Base-by-base conservation (phyloP, 2,329 filamentous ascomycete species). In the Trichoderma pleuroti region DNA sequence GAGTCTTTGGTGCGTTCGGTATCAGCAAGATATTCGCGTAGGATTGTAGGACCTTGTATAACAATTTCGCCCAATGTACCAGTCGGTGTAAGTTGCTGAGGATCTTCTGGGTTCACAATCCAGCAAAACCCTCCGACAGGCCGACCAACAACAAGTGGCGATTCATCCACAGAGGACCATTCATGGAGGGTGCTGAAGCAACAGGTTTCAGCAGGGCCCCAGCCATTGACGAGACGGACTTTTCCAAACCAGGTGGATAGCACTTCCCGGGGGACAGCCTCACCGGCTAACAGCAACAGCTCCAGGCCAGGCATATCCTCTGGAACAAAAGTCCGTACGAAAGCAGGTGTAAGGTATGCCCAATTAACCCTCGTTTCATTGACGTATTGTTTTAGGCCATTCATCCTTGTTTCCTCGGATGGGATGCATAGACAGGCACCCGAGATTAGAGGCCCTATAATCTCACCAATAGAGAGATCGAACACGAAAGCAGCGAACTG, bases 1-100 rank as follows among this genome's bases (percentile, higher is more conserved):
- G 81, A 81, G 24, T 80, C 81, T 11, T 79, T 79, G 0, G 86
- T 88, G 14, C 63, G 65, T 18, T 60, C 42, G 7, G 26, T 2
- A n/a, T 78, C 74, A 63, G 85, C 82, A 21, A 86, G 75, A 68
- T 87, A 88, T 36, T 85, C 84, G 46, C 82, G 78, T 30, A 82
- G 83, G 14, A 88, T 81, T 3, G 82, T 80, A 1, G 84, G 85
- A 0, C 82, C 82, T 66, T 80, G 79, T 42, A 84, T 72, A 4
- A 80, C 72, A 18, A 81, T 72, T 68, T 82, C 80, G 4, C 78
- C 78, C 7, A 76, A 21, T 11, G 52, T 56, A 1, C 77, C 77
- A 6, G 75, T 49, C 0, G 76, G 75, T 3, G 68, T 46, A 3
- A 78, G 72, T 7, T 64, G 32, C 34, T 76, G 56, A 66, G 69